Evolutionary conservation across 202 grass and related monocot species (phyloP), one percentile per base, ranked within the genome.

Genomic region (Schoenoplectus triqueter): DNA sequence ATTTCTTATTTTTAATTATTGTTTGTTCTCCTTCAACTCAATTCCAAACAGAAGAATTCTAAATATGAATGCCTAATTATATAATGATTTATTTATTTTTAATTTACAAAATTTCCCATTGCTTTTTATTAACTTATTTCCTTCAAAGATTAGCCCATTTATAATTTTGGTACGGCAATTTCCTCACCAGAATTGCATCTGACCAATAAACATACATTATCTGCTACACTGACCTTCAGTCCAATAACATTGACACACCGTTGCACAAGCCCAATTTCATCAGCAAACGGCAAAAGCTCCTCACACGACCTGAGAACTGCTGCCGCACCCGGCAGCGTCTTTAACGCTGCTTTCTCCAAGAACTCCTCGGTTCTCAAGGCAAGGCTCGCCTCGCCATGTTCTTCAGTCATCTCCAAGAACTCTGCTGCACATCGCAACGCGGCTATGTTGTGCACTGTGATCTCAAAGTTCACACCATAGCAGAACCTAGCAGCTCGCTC

Each of bases 391-490:
- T 85, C 65, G 8, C 86, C 40, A 3, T 86, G 54, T 49, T 90
- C 89, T 11, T 73, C 44, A 2, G 87, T 3, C 91, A 95, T 92
- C 87, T 95, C 88, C 86, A 98, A 86, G 78, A 90, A 93, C 63
- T 90, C 92, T 0, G 92, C 88, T 7, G 89, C 88, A 84, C 95
- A 95, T 2, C 63, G 84, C 2, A 98, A 70, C 48, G 85, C 66
- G 1, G 85, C 88, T 10, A 94, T 93, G 92, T 98, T 89, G 40
- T 76, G 46, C 0, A 88, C 88, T 3, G 91, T 88, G 20, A 93
- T 91, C 84, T 98, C 95, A 39, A 98, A 89, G 79, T 88, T 92
- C 67, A 87, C 73, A 76, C 91, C 91, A 46, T 98, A 98, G 84
- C 95, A 95, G 88, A 93, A 98, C 11, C 81, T 89, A 15, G 86